These are phyloP conservation scores for Chaetomidium leptoderma DNA, from an alignment of 495 filamentous ascomycete genomes.

Conservation along the genomic window DNA sequence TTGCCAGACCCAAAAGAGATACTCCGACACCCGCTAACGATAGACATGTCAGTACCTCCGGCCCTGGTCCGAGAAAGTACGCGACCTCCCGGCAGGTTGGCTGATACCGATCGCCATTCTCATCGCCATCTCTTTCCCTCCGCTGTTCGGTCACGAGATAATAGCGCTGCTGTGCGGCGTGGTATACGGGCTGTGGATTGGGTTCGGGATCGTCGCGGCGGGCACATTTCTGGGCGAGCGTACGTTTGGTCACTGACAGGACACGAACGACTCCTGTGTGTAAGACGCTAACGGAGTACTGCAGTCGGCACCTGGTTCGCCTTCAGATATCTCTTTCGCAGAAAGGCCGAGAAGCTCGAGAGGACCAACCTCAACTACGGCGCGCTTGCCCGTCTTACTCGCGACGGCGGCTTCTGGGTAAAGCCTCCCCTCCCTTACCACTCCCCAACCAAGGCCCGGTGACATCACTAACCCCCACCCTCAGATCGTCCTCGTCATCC, in stretches of 20 bases:
- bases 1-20: neutral
- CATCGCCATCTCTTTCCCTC: constrained; percentile 34
- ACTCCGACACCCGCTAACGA: neutral
- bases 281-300: constrained; percentile 1
- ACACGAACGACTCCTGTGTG: neutral
- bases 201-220: constrained; percentile 31
- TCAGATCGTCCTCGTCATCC: constrained; percentile 32
- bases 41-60: constrained; percentile 17
- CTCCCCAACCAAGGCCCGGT: neutral
- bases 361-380: constrained; percentile 33
- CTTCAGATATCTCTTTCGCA: constrained; percentile 28
- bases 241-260: neutral
- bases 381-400: constrained; percentile 27
- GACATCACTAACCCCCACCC: neutral
- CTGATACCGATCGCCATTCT: constrained; percentile 33
- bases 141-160: constrained; percentile 35
- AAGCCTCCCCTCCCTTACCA: neutral
- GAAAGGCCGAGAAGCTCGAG: constrained; percentile 27
- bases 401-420: constrained; percentile 31
- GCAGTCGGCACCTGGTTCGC: constrained; percentile 28
- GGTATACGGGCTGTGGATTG: constrained; percentile 32
- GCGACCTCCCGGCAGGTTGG: constrained; percentile 29
- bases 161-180: constrained; percentile 33
- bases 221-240: constrained; percentile 33
- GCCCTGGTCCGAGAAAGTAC: constrained; percentile 28